A percentile compares a stretch with the other conserved stretches of the same genome.
phyloP scores from a whole-genome alignment of 192 early-diverging fungal genomes.

The Thamnidium elegans region DNA sequence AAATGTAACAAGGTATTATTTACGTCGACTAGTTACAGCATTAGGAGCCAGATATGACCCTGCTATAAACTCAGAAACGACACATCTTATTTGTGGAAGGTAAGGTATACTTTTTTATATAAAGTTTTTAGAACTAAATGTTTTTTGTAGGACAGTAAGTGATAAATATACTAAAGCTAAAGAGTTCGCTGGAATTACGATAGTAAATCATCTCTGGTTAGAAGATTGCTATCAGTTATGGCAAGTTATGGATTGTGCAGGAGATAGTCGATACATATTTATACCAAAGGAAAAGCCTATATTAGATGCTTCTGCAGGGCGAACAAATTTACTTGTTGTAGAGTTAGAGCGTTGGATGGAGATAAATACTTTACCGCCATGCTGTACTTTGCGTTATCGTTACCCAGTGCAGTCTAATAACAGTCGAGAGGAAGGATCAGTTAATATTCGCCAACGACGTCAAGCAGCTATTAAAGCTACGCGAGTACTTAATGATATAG shows the following conservation, averaged over 20 bases:
- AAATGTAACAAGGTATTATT: conserved; percentile 60
- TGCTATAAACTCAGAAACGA: conserved; percentile 61
- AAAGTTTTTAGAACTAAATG: not conserved
- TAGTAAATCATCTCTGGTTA: conserved; percentile 86
- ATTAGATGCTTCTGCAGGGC: conserved; percentile 55
- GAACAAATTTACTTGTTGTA: conserved; percentile 36
- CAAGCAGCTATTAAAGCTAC: conserved; percentile 49
- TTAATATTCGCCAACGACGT: conserved; percentile 40
- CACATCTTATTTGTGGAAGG: conserved; percentile 73
- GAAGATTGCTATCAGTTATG: conserved; percentile 73
- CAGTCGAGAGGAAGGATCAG: not conserved
- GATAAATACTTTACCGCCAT: conserved; percentile 13
- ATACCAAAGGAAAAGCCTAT: conserved; percentile 48
- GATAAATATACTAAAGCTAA: conserved; percentile 63
- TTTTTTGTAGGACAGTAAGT: conserved; percentile 47
- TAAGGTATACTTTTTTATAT: conserved; percentile 21
- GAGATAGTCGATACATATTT: conserved; percentile 43
- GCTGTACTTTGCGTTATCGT: too few species aligned
- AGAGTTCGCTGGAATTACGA: conserved; percentile 58
- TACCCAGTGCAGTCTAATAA: not conserved
- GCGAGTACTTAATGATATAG: conserved; percentile 39
- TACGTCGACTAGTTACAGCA: conserved; percentile 56
- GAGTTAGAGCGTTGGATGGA: conserved; percentile 44
- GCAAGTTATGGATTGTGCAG: conserved; percentile 52
- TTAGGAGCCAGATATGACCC: conserved; percentile 66